Base-by-base conservation (phyloP, 2,329 filamentous ascomycete species). In the Bipolaris victoriae region DNA sequence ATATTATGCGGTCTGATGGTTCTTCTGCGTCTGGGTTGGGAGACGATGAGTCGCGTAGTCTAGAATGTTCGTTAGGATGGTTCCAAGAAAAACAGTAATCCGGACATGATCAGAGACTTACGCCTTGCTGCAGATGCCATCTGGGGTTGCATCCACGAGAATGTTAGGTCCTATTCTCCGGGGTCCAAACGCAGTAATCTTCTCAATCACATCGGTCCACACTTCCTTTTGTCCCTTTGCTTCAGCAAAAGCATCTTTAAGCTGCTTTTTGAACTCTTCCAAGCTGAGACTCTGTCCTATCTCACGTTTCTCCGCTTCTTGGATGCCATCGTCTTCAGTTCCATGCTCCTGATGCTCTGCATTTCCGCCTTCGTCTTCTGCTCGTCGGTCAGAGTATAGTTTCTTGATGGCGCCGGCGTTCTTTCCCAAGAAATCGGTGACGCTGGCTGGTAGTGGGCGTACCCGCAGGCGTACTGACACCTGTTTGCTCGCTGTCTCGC, bases 121-220 rank as follows among this genome's bases (percentile, higher is more conserved):
- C 79, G 91, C 88, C 79, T 87, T 90, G 46, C 88, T 83, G 64
- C 91, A 90, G 40, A 90, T 86, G 35, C 87, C 85, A 16, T 86
- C 85, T 39, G 85, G 81, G 0, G 94, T 97, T 3, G 86, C 83
- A 74, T 99, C 95, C 57, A 99, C 86, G 6, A 99, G 83, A 4
- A 99, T 78, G 73, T 99, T 99, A 1, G 94, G 92, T 0, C 95
- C 95, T 11, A 88, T 88, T 65, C 94, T 82, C 54, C 90, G 84
- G 1, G 95, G 94, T 0, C 94, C 95, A 74, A 99, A 99, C 0
- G 91, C 90, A n/a, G 88, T 86, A 66, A 99, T 94, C 68, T 88
- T 88, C 59, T 96, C 88, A 26, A 95, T 85, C 10, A 89, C 81
- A 60, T 87, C 86, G 62, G 86, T 87, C 91, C 93, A 98, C 1